A percentile compares a stretch with the other conserved stretches of the same genome.
phyloP scores from a whole-genome alignment of 2,329 filamentous ascomycete genomes.

The Talaromyces marneffei region DNA sequence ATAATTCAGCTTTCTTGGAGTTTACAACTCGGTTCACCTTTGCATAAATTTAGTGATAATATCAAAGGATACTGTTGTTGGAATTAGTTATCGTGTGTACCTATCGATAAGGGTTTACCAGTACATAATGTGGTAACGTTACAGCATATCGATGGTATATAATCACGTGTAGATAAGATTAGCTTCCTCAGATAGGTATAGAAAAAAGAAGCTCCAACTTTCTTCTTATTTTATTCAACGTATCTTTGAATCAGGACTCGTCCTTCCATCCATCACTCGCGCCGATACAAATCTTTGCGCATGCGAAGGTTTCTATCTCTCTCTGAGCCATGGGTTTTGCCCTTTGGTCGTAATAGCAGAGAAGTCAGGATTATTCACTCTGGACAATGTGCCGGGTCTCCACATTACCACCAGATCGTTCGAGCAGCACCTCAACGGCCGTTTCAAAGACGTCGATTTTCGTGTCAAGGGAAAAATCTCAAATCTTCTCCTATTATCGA shows the following conservation, averaged over 20 bases:
- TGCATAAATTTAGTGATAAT: too few species aligned
- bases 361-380: background rate
- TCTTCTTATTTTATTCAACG: background rate
- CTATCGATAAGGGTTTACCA: too few species aligned
- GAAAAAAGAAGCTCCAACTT: background rate
- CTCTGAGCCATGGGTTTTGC: background rate
- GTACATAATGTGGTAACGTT: too few species aligned
- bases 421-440: background rate
- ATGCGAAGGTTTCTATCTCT: conserved; percentile 9
- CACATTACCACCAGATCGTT: background rate
- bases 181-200: background rate
- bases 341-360: background rate
- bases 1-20: too few species aligned
- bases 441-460: background rate
- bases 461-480: background rate
- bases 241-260: background rate
- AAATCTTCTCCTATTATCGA: background rate
- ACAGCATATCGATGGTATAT: too few species aligned
- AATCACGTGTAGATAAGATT: background rate
- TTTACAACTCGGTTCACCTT: too few species aligned
- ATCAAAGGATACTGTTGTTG: too few species aligned
- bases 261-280: background rate
- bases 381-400: background rate
- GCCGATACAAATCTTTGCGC: background rate
- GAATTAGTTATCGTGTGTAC: too few species aligned